Evolutionary conservation across 1,284 basidiomycete genomes (phyloP).

Genomic region (Heterobasidion parviporum): DNA sequence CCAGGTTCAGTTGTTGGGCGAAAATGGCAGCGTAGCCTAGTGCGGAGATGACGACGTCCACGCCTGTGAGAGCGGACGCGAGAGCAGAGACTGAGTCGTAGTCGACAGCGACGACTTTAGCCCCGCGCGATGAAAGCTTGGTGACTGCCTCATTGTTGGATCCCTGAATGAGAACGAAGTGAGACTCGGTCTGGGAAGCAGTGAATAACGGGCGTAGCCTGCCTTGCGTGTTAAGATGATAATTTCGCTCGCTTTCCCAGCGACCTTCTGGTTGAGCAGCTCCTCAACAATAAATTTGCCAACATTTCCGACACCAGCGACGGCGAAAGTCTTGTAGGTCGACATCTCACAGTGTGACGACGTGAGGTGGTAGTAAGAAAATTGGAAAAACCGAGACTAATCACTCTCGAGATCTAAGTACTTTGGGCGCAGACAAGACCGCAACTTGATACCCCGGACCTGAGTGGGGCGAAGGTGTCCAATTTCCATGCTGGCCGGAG

Average conservation of each 20-base stretch:
- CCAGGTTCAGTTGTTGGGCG: neutral
- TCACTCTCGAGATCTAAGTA: too few relatives aligned
- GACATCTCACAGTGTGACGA: neutral
- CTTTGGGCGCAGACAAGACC: too few relatives aligned
- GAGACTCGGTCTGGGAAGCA: too few relatives aligned
- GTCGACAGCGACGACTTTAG: neutral
- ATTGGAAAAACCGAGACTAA: too few relatives aligned
- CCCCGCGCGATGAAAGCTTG: neutral
- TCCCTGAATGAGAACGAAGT: neutral
- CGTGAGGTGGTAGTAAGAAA: too few relatives aligned
- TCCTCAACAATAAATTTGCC: slow-evolving; percentile 16
- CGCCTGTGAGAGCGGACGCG: neutral
- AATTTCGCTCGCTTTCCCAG: slow-evolving; percentile 6
- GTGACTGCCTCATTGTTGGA: neutral
- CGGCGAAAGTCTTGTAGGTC: slow-evolving; percentile 14
- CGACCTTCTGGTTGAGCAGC: slow-evolving; percentile 13
- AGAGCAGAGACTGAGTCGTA: neutral
- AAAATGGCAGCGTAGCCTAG: neutral
- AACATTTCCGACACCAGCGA: slow-evolving; percentile 16
- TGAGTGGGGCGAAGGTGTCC: too few relatives aligned
- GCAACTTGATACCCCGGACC: too few relatives aligned
- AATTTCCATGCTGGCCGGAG: too few relatives aligned
- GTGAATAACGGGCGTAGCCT: neutral
- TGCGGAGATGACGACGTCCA: neutral
- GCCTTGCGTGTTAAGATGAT: slow-evolving; percentile 10